These are phyloP conservation scores for Saturnispora besseyi DNA, from an alignment of 805 yeast genomes.

Conservation along the genomic window DNA sequence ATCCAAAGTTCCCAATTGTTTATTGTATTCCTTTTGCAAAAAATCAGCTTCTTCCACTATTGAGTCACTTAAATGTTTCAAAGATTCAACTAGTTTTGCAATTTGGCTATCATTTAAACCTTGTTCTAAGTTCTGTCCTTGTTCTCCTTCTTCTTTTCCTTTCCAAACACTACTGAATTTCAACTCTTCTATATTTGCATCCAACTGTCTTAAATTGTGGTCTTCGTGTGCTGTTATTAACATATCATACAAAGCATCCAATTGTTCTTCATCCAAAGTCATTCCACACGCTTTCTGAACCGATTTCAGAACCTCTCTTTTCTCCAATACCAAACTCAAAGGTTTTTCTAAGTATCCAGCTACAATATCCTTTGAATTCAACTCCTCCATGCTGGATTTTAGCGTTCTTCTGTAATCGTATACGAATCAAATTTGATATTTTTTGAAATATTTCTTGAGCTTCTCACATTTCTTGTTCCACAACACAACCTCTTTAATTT, in stretches of 20 bases:
- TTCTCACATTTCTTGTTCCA: neutral
- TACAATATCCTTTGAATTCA: constrained; percentile 19
- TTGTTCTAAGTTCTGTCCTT: neutral
- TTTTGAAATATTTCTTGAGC: neutral
- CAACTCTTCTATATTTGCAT: constrained; percentile 1
- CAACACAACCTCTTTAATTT: neutral
- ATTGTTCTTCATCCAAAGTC: neutral
- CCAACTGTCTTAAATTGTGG: constrained; percentile 1
- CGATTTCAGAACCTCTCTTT: constrained; percentile 14
- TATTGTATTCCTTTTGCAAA: constrained; percentile 12
- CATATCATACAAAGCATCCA: constrained; percentile 13
- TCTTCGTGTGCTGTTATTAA: constrained; percentile 8
- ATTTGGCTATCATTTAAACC: constrained; percentile 15
- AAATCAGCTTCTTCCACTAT: constrained; percentile 14
- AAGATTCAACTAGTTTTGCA: constrained; percentile 14
- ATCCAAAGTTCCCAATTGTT: constrained; percentile 17
- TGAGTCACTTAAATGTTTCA: constrained; percentile 23
- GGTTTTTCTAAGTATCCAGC: constrained; percentile 19
- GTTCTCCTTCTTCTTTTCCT: neutral
- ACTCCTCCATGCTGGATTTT: constrained; percentile 8
- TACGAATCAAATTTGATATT: neutral
- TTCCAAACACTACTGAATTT: constrained; percentile 1
- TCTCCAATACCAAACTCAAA: constrained; percentile 17
- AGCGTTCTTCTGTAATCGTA: neutral
- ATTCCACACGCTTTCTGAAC: constrained; percentile 10